Conservation (phyloP, 2,329 filamentous ascomycete species). For the Neophaeococcomyces aloes region DNA sequence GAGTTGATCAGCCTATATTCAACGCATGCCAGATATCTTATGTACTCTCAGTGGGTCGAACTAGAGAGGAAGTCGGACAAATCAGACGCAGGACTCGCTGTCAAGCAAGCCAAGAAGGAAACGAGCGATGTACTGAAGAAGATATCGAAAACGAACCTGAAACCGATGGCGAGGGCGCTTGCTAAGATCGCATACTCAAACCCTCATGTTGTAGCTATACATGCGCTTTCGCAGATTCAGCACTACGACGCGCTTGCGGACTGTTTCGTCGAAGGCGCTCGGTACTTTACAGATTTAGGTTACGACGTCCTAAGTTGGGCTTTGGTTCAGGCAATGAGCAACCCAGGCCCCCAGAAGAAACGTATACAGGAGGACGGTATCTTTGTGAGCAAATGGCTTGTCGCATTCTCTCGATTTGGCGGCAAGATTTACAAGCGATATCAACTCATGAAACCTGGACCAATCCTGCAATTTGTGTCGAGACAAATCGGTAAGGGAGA, state of each 20-base stretch:
- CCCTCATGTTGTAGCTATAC: conserved; percentile 81
- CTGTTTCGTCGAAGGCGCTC: conserved; percentile 84
- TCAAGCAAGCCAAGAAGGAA: conserved; percentile 64
- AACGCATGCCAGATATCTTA: conserved; percentile 64
- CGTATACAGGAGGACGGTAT: conserved; percentile 52
- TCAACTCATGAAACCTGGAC: conserved; percentile 67
- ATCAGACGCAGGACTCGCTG: conserved; percentile 67
- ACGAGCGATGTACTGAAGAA: conserved; percentile 81
- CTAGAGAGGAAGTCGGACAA: conserved; percentile 60
- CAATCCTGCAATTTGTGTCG: conserved; percentile 81
- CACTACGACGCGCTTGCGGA: conserved; percentile 92
- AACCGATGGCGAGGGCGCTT: conserved; percentile 73
- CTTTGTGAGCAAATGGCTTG: conserved; percentile 83
- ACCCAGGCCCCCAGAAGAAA: conserved; percentile 43
- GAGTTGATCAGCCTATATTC: conserved; percentile 71
- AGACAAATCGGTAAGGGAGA: conserved; percentile 73
- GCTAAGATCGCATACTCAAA: conserved; percentile 88
- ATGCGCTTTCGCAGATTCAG: conserved; percentile 82
- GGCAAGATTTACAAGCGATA: conserved; percentile 85
- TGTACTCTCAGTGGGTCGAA: conserved; percentile 89
- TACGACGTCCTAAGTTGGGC: conserved; percentile 94
- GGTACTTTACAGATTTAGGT: conserved; percentile 84
- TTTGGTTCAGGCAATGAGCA: conserved; percentile 61
- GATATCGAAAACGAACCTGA: conserved; percentile 75
- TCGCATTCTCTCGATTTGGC: conserved; percentile 80